Conservation (phyloP, 805 yeast genomes). For the Pichia californica region DNA sequence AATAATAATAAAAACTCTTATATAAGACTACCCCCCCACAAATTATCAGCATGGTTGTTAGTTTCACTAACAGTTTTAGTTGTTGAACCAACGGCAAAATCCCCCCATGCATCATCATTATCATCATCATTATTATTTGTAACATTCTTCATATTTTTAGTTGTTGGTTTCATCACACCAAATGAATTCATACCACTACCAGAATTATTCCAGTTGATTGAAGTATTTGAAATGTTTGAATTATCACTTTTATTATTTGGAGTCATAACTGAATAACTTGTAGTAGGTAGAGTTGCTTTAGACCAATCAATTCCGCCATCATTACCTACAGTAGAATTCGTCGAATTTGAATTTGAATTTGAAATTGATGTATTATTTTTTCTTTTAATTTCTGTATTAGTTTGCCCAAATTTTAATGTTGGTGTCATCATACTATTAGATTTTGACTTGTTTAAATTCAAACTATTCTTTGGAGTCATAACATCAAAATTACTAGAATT, state of each 20-base stretch:
- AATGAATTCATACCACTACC: not conserved
- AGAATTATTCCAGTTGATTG: not conserved
- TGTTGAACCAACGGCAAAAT: slow-evolving; percentile 10
- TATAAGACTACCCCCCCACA: slow-evolving; percentile 14
- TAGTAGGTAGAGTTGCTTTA: not conserved
- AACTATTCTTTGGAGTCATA: not conserved
- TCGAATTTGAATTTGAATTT: not conserved
- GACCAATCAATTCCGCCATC: slow-evolving; percentile 10
- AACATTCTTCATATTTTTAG: not conserved
- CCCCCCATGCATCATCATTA: slow-evolving; percentile 14
- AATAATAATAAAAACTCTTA: not conserved
- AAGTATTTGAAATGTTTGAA: not conserved
- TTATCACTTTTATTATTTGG: slow-evolving; percentile 2
- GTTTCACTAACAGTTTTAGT: not conserved
- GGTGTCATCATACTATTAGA: not conserved
- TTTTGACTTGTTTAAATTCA: not conserved
- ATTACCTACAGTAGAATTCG: too few species aligned
- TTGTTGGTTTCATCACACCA: slow-evolving; percentile 5
- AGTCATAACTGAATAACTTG: slow-evolving; percentile 7
- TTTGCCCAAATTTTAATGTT: not conserved
- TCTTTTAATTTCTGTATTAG: too few species aligned
- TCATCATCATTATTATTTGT: not conserved
- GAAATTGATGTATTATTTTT: not conserved
- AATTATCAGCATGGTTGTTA: not conserved
- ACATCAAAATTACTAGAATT: not conserved